Evolutionary conservation across 306 rosid species (phyloP), one percentile per base, ranked within the genome.

Genomic region (Prunus mume): DNA sequence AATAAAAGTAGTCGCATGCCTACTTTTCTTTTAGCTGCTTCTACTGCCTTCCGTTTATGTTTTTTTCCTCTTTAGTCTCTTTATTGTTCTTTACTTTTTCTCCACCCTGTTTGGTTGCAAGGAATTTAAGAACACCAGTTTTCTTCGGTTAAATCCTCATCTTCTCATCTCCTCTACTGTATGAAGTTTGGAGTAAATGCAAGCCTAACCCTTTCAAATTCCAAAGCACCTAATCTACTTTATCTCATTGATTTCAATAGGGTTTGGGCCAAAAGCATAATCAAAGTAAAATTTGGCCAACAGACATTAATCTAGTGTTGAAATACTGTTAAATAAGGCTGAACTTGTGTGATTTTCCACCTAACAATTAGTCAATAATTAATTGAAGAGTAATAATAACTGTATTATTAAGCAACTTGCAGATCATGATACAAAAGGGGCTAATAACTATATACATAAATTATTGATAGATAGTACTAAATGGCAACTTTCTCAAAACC

Each of bases 1-100:
- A 71, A 19, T 52, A 24, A 74, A 74, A 22, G 28, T 20, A 22
- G 73, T 6, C 79, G 32, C 79, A 41, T 51, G 61, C 79, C 70
- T 41, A 12, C 68, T 54, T 66, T 74, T 6, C 47, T 28, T 58
- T 22, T 34, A 2, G 0, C 27, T 13, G 1, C 61, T 60, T 19
- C 25, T 14, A n/a, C 30, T 71, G 32, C 55, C 43, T 57, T 72
- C 25, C 10, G 55, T 17, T 34, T 63, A 19, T 58, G 52, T 55
- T 63, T 18, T 58, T 60, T 55, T 24, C 52, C 65, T 18, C 57
- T 65, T 49, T 61, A 20, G 24, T 47, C 46, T 58, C 19, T 55
- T 19, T 61, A 41, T 27, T 19, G 28, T 12, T 60, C 30, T 63
- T 14, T n/a, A 30, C 27, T 13, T 46, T 55, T 52, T n/a, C 56